Evolutionary conservation across 1,284 basidiomycete genomes (phyloP).

Genomic region (Malassezia sp.): DNA sequence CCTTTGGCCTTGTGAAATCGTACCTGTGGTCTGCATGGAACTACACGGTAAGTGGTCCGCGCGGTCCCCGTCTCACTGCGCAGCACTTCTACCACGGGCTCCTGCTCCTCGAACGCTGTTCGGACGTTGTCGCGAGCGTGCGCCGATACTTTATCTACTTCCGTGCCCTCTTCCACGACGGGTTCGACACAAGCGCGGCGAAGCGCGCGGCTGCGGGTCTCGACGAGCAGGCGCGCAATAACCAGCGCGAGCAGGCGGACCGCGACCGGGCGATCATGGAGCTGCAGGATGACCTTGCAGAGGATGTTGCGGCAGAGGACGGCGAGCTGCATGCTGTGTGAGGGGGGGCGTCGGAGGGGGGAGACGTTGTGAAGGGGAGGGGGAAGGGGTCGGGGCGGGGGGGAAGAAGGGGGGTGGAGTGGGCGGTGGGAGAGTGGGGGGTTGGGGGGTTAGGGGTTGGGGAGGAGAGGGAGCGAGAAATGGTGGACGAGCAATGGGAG

Average conservation of each 20-base stretch:
- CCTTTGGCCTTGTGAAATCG: constrained; percentile 51
- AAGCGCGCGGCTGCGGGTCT: constrained; percentile 12
- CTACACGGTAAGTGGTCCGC: too few species aligned
- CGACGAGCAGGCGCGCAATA: constrained; percentile 4
- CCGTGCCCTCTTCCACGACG: constrained; percentile 2
- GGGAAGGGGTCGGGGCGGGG: too few species aligned
- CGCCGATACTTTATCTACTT: constrained; percentile 5
- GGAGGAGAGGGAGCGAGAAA: too few species aligned
- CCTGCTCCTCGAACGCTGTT: constrained; percentile 32
- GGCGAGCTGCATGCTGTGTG: not conserved
- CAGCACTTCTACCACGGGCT: constrained; percentile 43
- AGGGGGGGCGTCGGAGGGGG: too few species aligned
- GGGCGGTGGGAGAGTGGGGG: too few species aligned
- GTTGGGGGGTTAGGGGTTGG: too few species aligned
- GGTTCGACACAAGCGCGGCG: constrained; percentile 9
- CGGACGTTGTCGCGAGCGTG: constrained; percentile 19
- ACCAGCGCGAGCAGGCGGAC: constrained; percentile 1
- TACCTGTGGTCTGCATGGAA: constrained; percentile 50
- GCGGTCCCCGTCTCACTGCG: too few species aligned
- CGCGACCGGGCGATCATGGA: not conserved
- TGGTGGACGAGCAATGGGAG: too few species aligned
- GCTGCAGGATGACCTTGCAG: not conserved
- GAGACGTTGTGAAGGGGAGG: too few species aligned
- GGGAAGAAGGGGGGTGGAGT: too few species aligned
- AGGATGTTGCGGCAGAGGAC: not conserved